A percentile compares a stretch with the other conserved stretches of the same genome.
These are phyloP conservation scores for Ascochyta lentis DNA, from an alignment of 2,329 filamentous ascomycete species.

Conservation along the genomic window DNA sequence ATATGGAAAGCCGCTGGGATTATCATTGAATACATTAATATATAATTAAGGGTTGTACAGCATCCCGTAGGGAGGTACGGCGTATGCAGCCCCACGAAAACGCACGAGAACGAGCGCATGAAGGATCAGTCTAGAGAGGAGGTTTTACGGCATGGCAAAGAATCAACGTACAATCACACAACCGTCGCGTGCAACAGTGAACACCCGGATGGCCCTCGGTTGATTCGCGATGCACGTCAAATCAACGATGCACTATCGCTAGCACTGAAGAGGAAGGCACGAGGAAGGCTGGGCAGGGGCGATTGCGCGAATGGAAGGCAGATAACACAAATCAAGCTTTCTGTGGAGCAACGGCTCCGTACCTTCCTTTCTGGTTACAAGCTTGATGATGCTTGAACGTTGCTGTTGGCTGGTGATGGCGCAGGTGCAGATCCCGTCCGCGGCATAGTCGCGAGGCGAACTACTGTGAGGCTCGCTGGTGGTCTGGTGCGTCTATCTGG, in stretches of 20 bases:
- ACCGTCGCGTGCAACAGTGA: background rate
- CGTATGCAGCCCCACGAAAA: background rate
- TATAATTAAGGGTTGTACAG: slow-evolving; percentile 1
- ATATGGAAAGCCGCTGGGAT: background rate
- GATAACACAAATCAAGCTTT: slow-evolving; percentile 19
- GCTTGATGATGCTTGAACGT: slow-evolving; percentile 15
- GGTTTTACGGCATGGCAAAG: background rate
- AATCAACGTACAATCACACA: background rate
- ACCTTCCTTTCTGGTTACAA: slow-evolving; percentile 6
- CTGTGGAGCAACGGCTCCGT: background rate
- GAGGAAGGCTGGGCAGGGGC: slow-evolving; percentile 8
- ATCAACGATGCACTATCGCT: slow-evolving; percentile 10
- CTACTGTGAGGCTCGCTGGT: background rate
- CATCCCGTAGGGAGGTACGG: background rate
- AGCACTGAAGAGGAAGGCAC: slow-evolving; percentile 20
- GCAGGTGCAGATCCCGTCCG: slow-evolving; percentile 9
- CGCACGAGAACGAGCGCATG: background rate
- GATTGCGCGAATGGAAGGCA: slow-evolving; percentile 20
- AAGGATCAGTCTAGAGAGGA: background rate
- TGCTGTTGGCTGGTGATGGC: slow-evolving; percentile 4
- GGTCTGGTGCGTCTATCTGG: background rate
- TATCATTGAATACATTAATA: background rate
- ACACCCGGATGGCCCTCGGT: background rate
- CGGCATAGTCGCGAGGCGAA: slow-evolving; percentile 1
- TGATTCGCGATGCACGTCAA: background rate